Base-by-base conservation (phyloP, 306 rosid species). In the Vigna mungo region DNA sequence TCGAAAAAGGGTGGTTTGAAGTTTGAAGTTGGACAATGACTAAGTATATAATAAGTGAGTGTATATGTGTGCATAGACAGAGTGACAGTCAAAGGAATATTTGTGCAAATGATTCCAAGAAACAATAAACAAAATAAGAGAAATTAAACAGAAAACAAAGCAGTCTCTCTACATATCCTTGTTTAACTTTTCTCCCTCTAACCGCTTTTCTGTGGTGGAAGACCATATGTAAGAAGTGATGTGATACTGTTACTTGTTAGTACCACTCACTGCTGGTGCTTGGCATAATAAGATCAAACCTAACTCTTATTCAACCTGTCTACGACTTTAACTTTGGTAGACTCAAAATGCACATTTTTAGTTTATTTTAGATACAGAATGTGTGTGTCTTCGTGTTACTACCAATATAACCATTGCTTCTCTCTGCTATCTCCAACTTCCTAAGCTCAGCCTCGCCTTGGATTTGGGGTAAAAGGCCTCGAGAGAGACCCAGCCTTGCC, bases 401-500 rank as follows among this genome's bases (percentile, higher is more conserved):
- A 71, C 86, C 94, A 87, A 82, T 81, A 83, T 79, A 80, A 77
- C 72, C 80, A 80, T 70, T 41, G 39, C 60, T 63, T 62, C 78
- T 79, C 74, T 71, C 56, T 59, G 4, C 15, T 60, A 9, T 25
- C 62, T 56, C 78, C 88, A 69, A 82, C 78, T 83, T 84, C 93
- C 95, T 80, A 85, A 83, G 87, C 87, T 82, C 84, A 77, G 46
- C 83, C 78, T 79, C 82, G 82, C 90, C 89, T 92, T 87, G 93
- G 84, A 71, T 87, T 92, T 92, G 90, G 85, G 88, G 96, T 82
- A 77, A 77, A 91, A 85, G 77, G 75, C 86, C 88, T 79, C 85
- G 83, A 79, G 75, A 80, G 79, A 63, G 79, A 78, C 79, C 81
- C 74, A 84, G 49, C 78, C 83, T 61, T 81, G 71, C 70, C 83